Base-by-base conservation (phyloP, 2,329 filamentous ascomycete species). In the Hymenoscyphus repandus region DNA sequence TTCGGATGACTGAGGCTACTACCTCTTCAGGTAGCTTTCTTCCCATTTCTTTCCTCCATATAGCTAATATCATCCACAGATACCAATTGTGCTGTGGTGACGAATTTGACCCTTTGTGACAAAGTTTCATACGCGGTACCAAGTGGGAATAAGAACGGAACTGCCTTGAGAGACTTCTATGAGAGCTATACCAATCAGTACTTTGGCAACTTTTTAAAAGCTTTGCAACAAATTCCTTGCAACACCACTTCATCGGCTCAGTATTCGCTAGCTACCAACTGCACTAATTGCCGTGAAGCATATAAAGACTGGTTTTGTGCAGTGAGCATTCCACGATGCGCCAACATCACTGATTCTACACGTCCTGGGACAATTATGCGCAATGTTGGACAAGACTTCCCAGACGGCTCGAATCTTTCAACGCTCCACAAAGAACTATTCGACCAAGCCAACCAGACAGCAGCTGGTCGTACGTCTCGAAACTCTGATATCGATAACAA, bases 241-340 rank as follows among this genome's bases (percentile, higher is more conserved):
- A 84, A 96, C 61, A 85, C 89, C 2, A 79, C 79, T 0, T 71
- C 79, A 1, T 83, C 85, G 32, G 82, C 87, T 12, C 79, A 80
- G 57, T 99, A 95, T 71, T 96, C 90, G 1, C 81, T 97, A 12
- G 86, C 82, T 1, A 80, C 83, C 38, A 80, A 70, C 59, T 99
- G 93, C 73, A 69, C 73, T 39, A 79, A 95, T 68, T 99, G 93
- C 69, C 80, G 75, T 13, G 64, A 66, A 1, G 89, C 90, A 7
- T 99, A 99, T 77, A 96, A 95, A 68, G 76, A 83, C 63, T 99
- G 93, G 93, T 83, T 99, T 17, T 99, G 93, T 72, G 87, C 89
- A 20, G 90, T 97, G 27, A 86, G 83, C 13, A 93, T 99, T 55
- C 93, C 93, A 1, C 87, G 91, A 30, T 99, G 93, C 72, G 85